These are phyloP conservation scores for Backusella luteola DNA, from an alignment of 192 early-diverging fungal genomes.

Conservation along the genomic window DNA sequence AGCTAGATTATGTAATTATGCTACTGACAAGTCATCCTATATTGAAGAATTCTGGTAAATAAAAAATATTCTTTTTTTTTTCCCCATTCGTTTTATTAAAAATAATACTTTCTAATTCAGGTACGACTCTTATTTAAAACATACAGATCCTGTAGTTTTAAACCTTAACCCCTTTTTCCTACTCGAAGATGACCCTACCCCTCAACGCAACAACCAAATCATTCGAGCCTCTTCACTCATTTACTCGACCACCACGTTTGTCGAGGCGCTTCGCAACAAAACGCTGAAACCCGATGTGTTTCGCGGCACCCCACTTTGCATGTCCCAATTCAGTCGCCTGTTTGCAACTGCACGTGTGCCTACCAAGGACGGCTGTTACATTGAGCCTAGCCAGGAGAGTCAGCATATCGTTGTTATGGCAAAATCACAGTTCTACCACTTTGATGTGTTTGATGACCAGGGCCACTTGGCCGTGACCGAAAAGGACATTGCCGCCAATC, in stretches of 20 bases:
- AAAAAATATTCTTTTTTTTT: not conserved
- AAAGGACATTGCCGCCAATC: conserved; percentile 65
- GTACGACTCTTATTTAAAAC: conserved; percentile 43
- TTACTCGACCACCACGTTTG: conserved; percentile 62
- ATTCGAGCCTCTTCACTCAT: conserved; percentile 70
- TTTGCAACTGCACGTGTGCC: conserved; percentile 82
- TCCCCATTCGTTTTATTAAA: not conserved
- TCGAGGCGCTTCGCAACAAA: conserved; percentile 56
- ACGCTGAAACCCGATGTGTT: conserved; percentile 61
- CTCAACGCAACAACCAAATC: conserved; percentile 59
- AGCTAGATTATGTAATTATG: conserved; percentile 51
- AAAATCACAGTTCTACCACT: conserved; percentile 74
- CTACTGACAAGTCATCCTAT: conserved; percentile 42
- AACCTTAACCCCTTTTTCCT: conserved; percentile 49
- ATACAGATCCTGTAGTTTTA: conserved; percentile 44
- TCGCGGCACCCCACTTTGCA: conserved; percentile 61
- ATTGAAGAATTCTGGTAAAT: conserved; percentile 48
- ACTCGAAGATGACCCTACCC: conserved; percentile 46
- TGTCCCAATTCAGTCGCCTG: conserved; percentile 75
- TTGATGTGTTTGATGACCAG: conserved; percentile 64
- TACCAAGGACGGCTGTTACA: conserved; percentile 39
- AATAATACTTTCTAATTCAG: conserved; percentile 3
- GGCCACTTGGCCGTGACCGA: conserved; percentile 50
- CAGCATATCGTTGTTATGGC: conserved; percentile 66
- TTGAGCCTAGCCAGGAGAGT: conserved; percentile 23